phyloP scores from a whole-genome alignment of 208 protist genomes.

The Trichomonas tenax region DNA sequence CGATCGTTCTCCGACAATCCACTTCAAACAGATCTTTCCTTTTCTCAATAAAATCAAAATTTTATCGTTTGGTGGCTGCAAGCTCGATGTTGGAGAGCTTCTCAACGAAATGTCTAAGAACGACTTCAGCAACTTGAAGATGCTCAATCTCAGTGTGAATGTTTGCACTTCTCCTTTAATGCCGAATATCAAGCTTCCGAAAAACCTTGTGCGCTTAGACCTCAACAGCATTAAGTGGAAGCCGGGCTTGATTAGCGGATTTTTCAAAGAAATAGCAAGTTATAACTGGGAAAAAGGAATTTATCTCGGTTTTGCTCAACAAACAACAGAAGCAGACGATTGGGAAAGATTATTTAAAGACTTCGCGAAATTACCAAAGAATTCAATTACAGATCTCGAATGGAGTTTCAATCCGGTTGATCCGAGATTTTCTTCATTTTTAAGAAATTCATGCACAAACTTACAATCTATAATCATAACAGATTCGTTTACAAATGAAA shows the following conservation, averaged over 20 bases:
- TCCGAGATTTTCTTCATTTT: not conserved
- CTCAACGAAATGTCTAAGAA: not conserved
- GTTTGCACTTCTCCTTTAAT: not conserved
- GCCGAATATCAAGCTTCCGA: not conserved
- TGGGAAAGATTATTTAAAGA: not conserved
- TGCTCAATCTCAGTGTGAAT: not conserved
- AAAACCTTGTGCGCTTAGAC: not conserved
- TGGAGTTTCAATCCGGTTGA: not conserved
- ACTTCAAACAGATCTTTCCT: not conserved
- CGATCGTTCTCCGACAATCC: not conserved
- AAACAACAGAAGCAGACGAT: not conserved
- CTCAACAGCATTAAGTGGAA: not conserved
- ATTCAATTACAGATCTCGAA: not conserved
- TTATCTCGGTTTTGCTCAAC: not conserved
- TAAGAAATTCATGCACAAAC: not conserved
- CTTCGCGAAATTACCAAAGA: not conserved
- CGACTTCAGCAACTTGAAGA: not conserved
- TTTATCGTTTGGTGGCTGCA: not conserved
- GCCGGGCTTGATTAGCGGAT: not conserved
- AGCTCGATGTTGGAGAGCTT: not conserved
- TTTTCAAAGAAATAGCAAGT: not conserved
- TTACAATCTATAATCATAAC: not conserved
- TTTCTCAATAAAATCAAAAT: not conserved
- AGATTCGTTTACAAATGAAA: not conserved
- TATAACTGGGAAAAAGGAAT: not conserved